Evolutionary conservation across 805 yeast species (phyloP), one percentile per base, ranked within the genome.

Genomic region (Geotrichum ghanense): DNA sequence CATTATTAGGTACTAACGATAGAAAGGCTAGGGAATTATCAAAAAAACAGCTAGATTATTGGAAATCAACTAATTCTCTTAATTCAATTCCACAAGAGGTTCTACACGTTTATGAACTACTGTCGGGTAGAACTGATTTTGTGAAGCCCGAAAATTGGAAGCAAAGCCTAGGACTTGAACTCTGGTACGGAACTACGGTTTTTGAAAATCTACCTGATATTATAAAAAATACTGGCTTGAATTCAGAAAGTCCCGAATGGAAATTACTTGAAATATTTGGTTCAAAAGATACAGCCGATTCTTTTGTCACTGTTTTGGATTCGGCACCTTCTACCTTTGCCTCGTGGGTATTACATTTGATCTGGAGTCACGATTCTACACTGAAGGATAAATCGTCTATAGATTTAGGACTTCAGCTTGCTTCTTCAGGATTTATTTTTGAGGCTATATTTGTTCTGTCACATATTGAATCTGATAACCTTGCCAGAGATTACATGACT

Each of bases 1-100:
- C 95, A 0, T 65, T 83, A 40, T 60, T 83, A 5, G 95, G 85
- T 26, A 79, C 92, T 0, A 81, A 82, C 53, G 83, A 81, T 53
- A 71, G 71, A 1, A 69, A 71, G 1, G 80, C 83, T 2, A 69
- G 70, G 44, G 56, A 56, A 0, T 67, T 77, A 45, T 89, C 96
- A 0, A 52, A 58, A 4, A 61, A 62, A 26, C 96, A 88, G 62
- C 62, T 90, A 21, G 63, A 67, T 2, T 75, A 73, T 34, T 89
- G 97, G 97, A 60, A 61, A 24, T 66, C 68, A 2, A 64, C 65
- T 3, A 67, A 69, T 3, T 64, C 66, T 3, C 46, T 67, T 24
- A 59, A 57, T 23, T 63, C 61, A 42, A 77, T 81, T 47, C 88
- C 94, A 1, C 47, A 45, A 1, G 64, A 73, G 2, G 62, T 85